These are phyloP conservation scores for Talaromyces sp. DNA, from an alignment of 2,329 filamentous ascomycete species.

Conservation along the genomic window DNA sequence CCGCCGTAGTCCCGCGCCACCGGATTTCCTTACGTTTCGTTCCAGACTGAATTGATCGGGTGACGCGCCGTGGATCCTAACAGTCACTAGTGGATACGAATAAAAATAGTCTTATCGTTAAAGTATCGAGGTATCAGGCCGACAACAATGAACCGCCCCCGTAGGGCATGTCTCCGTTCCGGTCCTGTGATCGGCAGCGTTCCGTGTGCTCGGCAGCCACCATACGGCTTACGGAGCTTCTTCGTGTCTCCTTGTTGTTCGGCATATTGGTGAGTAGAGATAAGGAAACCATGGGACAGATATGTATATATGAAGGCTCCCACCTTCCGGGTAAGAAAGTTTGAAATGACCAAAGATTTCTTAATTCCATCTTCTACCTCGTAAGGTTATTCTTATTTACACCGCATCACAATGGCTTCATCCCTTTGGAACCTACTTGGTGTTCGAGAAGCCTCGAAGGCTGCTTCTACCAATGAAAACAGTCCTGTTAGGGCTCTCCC, in stretches of 20 bases:
- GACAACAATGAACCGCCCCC: neutral
- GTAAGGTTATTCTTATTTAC: neutral
- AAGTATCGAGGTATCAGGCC: neutral
- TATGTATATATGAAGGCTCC: neutral
- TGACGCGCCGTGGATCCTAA: neutral
- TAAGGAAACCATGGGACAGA: neutral
- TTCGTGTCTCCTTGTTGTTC: neutral
- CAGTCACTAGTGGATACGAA: neutral
- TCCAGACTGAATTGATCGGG: neutral
- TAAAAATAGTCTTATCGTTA: neutral
- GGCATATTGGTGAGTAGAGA: neutral
- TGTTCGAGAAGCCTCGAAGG: slow-evolving; percentile 20
- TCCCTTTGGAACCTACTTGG: slow-evolving; percentile 37
- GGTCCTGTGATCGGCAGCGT: slow-evolving; percentile 15
- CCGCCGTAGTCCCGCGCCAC: neutral
- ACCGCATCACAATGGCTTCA: slow-evolving; percentile 10
- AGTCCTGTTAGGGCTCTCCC: slow-evolving; percentile 42
- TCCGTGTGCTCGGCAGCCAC: neutral
- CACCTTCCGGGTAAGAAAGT: neutral
- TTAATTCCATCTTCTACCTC: neutral
- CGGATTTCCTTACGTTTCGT: neutral
- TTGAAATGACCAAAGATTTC: neutral
- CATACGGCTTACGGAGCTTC: neutral
- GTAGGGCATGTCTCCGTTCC: slow-evolving; percentile 9
- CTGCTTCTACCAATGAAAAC: slow-evolving; percentile 19